Percentiles rank a stretch among this genome's conserved stretches.
Conservation (phyloP, 495 filamentous ascomycete species). For the Penicillium crystallinum region DNA sequence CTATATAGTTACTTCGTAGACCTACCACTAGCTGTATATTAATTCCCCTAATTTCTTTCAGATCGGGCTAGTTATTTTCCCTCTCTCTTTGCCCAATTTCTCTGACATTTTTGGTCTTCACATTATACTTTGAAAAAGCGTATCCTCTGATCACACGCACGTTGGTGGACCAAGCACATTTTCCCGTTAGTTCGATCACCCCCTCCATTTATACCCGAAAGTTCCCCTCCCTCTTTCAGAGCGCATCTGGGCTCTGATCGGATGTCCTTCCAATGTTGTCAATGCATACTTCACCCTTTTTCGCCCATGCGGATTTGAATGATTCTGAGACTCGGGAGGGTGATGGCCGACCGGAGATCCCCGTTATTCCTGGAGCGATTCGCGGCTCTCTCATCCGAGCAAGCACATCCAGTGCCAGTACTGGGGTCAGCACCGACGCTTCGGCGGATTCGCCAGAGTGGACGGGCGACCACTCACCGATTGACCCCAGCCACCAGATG, state of each 20-base stretch:
- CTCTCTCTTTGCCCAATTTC: neutral
- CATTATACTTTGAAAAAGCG: neutral
- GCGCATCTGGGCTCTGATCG: constrained; percentile 1
- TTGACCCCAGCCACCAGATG: constrained; percentile 16
- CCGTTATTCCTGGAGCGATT: constrained; percentile 20
- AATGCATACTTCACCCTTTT: constrained; percentile 36
- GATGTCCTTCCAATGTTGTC: constrained; percentile 36
- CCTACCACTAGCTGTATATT: neutral
- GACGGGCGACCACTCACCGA: constrained; percentile 27
- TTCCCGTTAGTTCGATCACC: neutral
- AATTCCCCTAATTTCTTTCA: neutral
- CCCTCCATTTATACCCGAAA: constrained; percentile 7
- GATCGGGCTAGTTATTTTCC: neutral
- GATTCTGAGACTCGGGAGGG: constrained; percentile 13
- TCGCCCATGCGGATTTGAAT: constrained; percentile 15
- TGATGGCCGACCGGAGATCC: constrained; percentile 19
- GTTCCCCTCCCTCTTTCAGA: constrained; percentile 1
- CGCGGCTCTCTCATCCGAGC: constrained; percentile 25
- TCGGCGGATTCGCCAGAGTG: constrained; percentile 36
- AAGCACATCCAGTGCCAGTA: constrained; percentile 33
- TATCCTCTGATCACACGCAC: constrained; percentile 6
- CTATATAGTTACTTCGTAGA: neutral
- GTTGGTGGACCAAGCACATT: constrained; percentile 6
- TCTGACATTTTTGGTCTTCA: neutral
- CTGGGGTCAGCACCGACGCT: constrained; percentile 31